phyloP scores from a whole-genome alignment of 1,139 yeast genomes.

The Yamadazyma pseudoaaseri region DNA sequence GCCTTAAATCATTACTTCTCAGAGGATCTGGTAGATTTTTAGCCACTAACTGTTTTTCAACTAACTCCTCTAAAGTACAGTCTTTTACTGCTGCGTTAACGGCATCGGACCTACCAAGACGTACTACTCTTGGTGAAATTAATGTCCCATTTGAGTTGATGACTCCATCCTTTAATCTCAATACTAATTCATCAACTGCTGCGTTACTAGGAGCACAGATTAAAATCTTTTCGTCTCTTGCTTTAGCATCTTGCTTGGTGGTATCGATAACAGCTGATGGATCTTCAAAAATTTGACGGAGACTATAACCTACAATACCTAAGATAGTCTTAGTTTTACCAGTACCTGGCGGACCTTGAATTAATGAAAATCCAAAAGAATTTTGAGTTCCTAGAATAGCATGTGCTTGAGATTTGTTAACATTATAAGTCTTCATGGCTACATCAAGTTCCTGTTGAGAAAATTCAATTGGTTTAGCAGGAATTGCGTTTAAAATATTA shows the following conservation, averaged over 20 bases:
- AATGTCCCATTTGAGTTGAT: conserved; percentile 53
- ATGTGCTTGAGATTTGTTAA: conserved; percentile 84
- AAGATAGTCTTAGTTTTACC: conserved; percentile 97
- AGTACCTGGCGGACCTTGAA: conserved; percentile 98
- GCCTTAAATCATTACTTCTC: conserved; percentile 48
- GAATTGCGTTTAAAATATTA: conserved; percentile 64
- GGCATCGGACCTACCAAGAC: conserved; percentile 89
- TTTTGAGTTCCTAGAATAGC: conserved; percentile 77
- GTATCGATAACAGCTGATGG: conserved; percentile 6
- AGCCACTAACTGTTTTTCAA: conserved; percentile 60
- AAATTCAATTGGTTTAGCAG: conserved; percentile 41
- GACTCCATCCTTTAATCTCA: conserved; percentile 78
- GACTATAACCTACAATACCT: conserved; percentile 76
- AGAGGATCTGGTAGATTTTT: conserved; percentile 31
- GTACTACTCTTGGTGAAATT: conserved; percentile 71
- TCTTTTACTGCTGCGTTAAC: conserved; percentile 81
- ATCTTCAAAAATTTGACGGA: conserved; percentile 10
- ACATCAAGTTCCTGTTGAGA: conserved; percentile 34
- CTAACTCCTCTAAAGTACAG: conserved; percentile 82
- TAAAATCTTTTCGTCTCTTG: conserved; percentile 44
- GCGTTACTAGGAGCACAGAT: conserved; percentile 99
- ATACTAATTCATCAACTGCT: conserved; percentile 95
- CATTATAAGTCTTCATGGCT: conserved; percentile 49
- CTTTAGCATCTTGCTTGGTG: conserved; percentile 1
- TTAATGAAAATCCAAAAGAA: conserved; percentile 76